Conservation (phyloP, 2,329 filamentous ascomycete genomes). For the Gliomastix tumulicola region DNA sequence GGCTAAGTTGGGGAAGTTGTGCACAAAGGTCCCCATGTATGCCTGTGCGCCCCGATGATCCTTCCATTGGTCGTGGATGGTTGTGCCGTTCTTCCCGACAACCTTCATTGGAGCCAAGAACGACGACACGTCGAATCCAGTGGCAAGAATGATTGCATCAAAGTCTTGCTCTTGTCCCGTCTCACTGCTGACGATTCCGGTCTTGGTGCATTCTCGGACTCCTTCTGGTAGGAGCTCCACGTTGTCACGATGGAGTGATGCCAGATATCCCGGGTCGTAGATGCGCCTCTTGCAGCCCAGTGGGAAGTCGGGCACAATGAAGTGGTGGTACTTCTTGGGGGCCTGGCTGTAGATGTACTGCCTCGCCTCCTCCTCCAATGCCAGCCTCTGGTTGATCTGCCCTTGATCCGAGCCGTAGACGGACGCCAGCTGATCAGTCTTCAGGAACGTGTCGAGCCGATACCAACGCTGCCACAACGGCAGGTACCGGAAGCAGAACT, state of each 20-base stretch:
- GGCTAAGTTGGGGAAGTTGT: conserved; percentile 20
- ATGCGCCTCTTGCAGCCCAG: conserved; percentile 2
- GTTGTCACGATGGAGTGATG: conserved; percentile 12
- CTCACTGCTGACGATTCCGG: conserved; percentile 7
- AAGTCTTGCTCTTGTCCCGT: conserved; percentile 4
- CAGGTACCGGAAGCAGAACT: too few relatives aligned
- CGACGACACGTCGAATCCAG: conserved; percentile 4
- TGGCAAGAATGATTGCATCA: not conserved
- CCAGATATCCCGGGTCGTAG: conserved; percentile 13
- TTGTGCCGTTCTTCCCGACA: conserved; percentile 10
- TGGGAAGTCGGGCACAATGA: not conserved
- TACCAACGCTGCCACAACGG: too few relatives aligned
- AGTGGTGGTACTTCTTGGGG: not conserved
- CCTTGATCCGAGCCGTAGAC: too few relatives aligned
- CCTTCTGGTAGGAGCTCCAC: conserved; percentile 13
- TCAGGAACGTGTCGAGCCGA: too few relatives aligned
- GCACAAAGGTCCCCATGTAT: conserved; percentile 18
- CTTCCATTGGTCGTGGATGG: conserved; percentile 16
- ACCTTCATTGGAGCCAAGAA: conserved; percentile 18
- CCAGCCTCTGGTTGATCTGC: too few relatives aligned
- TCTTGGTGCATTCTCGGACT: conserved; percentile 13
- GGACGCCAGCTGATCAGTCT: too few relatives aligned
- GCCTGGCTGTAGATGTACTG: too few relatives aligned
- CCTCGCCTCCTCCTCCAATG: too few relatives aligned
- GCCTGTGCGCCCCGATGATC: conserved; percentile 16